Conservation (phyloP, 2,329 filamentous ascomycete genomes). For the Penicillium griseofulvum region DNA sequence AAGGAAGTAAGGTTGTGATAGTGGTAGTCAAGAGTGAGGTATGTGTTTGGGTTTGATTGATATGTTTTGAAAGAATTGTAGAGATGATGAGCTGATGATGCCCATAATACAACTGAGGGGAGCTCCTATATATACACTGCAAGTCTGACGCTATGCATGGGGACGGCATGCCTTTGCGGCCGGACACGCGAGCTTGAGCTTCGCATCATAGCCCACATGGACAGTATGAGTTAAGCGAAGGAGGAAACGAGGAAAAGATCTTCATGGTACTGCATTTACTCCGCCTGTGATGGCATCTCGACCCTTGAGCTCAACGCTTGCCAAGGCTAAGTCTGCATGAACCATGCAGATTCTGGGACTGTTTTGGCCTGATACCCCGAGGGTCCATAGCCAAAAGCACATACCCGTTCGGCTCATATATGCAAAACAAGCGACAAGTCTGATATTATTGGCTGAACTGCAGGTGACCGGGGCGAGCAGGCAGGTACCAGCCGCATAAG, state of each 20-base stretch:
- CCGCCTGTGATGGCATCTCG: slow-evolving; percentile 25
- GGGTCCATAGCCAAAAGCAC: slow-evolving; percentile 6
- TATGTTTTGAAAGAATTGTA: background rate
- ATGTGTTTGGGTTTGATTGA: background rate
- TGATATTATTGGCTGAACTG: slow-evolving; percentile 17
- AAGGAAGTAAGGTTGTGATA: background rate
- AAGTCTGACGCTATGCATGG: slow-evolving; percentile 13
- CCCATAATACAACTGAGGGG: slow-evolving; percentile 1
- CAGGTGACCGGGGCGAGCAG: slow-evolving; percentile 15
- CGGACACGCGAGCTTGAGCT: slow-evolving; percentile 21
- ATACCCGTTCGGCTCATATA: slow-evolving; percentile 16
- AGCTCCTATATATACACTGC: slow-evolving; percentile 19
- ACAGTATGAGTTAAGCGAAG: slow-evolving; percentile 12
- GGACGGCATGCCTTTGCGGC: slow-evolving; percentile 14
- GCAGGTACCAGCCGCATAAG: slow-evolving; percentile 20
- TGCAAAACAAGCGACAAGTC: slow-evolving; percentile 22
- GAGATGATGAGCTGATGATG: background rate
- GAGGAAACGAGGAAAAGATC: slow-evolving; percentile 19
- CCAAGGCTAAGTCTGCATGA: slow-evolving; percentile 18
- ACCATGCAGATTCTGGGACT: slow-evolving; percentile 16
- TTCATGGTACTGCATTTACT: slow-evolving; percentile 11
- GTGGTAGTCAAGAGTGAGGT: background rate
- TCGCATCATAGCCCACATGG: slow-evolving; percentile 23
- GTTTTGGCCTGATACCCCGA: slow-evolving; percentile 1
- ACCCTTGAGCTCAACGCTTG: slow-evolving; percentile 6